Percentiles rank a stretch among this genome's conserved stretches.
phyloP scores from a whole-genome alignment of 2,329 filamentous ascomycete species.

The Aspergillus ibericus region DNA sequence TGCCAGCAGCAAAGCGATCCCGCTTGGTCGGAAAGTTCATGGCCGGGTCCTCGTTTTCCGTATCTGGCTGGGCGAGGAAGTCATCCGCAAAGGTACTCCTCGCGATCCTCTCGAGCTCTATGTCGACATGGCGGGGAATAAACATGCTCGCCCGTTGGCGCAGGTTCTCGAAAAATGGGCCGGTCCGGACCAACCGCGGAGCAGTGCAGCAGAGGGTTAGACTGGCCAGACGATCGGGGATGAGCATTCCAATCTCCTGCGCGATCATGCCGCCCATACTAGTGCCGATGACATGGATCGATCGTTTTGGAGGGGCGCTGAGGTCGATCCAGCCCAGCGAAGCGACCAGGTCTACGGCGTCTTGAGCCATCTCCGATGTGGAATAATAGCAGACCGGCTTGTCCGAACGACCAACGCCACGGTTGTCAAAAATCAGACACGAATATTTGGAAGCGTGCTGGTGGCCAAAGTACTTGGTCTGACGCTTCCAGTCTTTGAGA shows the following conservation, averaged over 20 bases:
- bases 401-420: slow-evolving; percentile 77
- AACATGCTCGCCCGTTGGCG: slow-evolving; percentile 57
- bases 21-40: slow-evolving; percentile 69
- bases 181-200: slow-evolving; percentile 60
- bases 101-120: slow-evolving; percentile 64
- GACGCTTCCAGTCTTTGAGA: slow-evolving; percentile 73
- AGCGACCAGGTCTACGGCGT: slow-evolving; percentile 68
- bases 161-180: slow-evolving; percentile 63
- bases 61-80: slow-evolving; percentile 66
- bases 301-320: slow-evolving; percentile 39
- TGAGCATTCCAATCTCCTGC: slow-evolving; percentile 65
- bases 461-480: slow-evolving; percentile 81
- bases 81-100: slow-evolving; percentile 63
- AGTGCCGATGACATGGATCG: slow-evolving; percentile 71
- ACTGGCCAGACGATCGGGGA: slow-evolving; percentile 51
- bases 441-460: slow-evolving; percentile 66
- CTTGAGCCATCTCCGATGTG: slow-evolving; percentile 80
- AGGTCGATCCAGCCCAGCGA: slow-evolving; percentile 66
- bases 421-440: slow-evolving; percentile 77
- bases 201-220: slow-evolving; percentile 64
- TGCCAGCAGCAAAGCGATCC: slow-evolving; percentile 78
- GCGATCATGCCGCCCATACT: slow-evolving; percentile 92
- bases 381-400: slow-evolving; percentile 77
- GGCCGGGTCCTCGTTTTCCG: slow-evolving; percentile 42
- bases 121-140: slow-evolving; percentile 70